Evolutionary conservation across 179 eudicot genomes (phyloP).

Genomic region (Silene coronaria): DNA sequence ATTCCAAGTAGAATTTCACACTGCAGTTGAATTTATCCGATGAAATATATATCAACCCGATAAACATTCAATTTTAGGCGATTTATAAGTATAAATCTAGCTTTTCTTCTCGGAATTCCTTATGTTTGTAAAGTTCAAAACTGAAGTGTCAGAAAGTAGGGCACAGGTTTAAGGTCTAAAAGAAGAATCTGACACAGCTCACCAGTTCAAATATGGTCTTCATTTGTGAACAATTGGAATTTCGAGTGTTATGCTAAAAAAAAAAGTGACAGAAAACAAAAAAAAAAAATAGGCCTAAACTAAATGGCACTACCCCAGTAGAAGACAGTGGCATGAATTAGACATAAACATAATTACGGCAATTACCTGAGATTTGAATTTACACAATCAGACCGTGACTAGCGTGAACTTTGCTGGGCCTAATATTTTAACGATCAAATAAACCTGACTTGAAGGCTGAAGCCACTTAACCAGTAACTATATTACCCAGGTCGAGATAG

Average conservation of each 20-base stretch:
- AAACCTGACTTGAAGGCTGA: neutral
- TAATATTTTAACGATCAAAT: too few relatives aligned
- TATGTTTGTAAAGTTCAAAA: too few relatives aligned
- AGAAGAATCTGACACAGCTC: neutral
- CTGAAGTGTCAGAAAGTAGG: neutral
- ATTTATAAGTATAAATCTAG: neutral
- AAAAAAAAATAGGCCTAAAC: neutral
- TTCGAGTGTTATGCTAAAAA: neutral
- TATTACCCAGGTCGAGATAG: neutral
- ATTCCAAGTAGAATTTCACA: neutral
- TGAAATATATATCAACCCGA: neutral
- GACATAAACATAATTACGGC: neutral
- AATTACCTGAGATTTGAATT: neutral
- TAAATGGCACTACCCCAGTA: neutral
- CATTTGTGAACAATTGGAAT: neutral
- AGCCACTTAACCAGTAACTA: neutral
- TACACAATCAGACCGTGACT: neutral
- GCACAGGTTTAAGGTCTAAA: neutral
- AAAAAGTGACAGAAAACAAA: neutral
- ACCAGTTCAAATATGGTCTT: neutral
- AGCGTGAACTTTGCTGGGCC: too few relatives aligned
- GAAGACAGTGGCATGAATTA: neutral
- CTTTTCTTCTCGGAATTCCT: neutral
- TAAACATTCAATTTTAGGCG: neutral
- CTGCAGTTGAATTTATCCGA: too few relatives aligned